phyloP scores from a whole-genome alignment of 2,329 filamentous ascomycete species.

The Nannizziopsis arthrosporioides region DNA sequence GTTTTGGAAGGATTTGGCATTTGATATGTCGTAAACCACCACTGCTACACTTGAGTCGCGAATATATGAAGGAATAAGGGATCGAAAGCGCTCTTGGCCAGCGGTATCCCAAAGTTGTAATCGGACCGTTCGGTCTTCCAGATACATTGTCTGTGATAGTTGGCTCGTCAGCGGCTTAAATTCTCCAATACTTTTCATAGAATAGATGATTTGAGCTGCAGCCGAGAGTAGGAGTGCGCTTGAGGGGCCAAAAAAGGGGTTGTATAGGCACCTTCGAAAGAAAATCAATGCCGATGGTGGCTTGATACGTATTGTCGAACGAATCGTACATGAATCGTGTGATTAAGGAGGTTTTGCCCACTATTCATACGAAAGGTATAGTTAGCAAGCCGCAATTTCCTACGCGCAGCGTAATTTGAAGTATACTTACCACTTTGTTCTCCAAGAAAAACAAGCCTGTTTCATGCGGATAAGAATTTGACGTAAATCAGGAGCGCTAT shows the following conservation, averaged over 20 bases:
- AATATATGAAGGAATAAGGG: conserved; percentile 94
- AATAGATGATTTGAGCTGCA: not conserved
- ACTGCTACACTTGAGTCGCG: conserved; percentile 96
- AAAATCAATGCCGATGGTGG: conserved; percentile 98
- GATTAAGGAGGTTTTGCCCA: conserved; percentile 96
- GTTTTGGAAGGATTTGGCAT: conserved; percentile 94
- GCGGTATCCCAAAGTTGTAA: conserved; percentile 98
- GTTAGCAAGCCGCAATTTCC: conserved; percentile 9
- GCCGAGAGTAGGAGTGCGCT: too few relatives aligned
- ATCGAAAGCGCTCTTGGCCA: conserved; percentile 93
- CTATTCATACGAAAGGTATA: conserved; percentile 39
- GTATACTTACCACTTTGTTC: conserved; percentile 79
- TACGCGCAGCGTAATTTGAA: conserved; percentile 7
- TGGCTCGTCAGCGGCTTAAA: conserved; percentile 1
- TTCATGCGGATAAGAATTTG: not conserved
- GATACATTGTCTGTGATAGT: conserved; percentile 75
- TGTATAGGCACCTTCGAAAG: conserved; percentile 67
- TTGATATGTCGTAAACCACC: conserved; percentile 97
- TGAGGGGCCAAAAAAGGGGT: too few relatives aligned
- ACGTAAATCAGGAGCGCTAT: not conserved
- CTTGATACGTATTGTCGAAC: conserved; percentile 99
- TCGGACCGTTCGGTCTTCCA: conserved; percentile 94
- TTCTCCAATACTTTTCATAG: not conserved
- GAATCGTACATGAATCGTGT: conserved; percentile 99
- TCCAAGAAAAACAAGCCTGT: conserved; percentile 86